Evolutionary conservation across 345 rosid species (phyloP).

Genomic region (Triadica sebifera): DNA sequence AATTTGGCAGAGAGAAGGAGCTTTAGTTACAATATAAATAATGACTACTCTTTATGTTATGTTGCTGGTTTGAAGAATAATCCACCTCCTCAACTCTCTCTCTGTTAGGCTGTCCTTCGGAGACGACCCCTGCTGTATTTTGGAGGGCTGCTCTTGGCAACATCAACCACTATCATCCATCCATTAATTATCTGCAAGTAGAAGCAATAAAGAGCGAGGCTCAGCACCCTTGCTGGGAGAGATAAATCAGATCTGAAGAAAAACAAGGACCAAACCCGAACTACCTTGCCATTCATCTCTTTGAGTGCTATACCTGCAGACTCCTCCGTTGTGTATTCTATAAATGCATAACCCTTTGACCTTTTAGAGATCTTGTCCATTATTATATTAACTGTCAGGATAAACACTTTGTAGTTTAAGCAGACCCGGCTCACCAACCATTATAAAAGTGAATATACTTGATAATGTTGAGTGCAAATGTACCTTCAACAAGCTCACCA

Average conservation of each 20-base stretch:
- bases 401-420: conserved; percentile 2
- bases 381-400: conserved; percentile 67
- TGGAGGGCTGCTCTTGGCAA: conserved; percentile 62
- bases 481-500: conserved; percentile 91
- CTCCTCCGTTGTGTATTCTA: conserved; percentile 87
- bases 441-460: not conserved
- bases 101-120: conserved; percentile 16
- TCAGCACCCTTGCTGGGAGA: conserved; percentile 3
- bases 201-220: conserved; percentile 4
- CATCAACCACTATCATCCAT: conserved; percentile 98
- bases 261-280: not conserved
- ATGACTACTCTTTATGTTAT: not conserved
- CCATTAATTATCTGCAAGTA: conserved; percentile 84
- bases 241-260: not conserved
- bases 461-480: not conserved
- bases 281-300: conserved; percentile 98
- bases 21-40: not conserved
- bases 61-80: not conserved
- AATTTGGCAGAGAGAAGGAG: no score
- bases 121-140: conserved; percentile 39
- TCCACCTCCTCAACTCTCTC: not conserved
- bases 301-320: conserved; percentile 81
- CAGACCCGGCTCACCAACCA: not conserved
- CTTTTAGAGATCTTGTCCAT: conserved; percentile 98
- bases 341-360: conserved; percentile 88